Base-by-base conservation (phyloP, 306 rosid species). In the Hylodesmum podocarpum region DNA sequence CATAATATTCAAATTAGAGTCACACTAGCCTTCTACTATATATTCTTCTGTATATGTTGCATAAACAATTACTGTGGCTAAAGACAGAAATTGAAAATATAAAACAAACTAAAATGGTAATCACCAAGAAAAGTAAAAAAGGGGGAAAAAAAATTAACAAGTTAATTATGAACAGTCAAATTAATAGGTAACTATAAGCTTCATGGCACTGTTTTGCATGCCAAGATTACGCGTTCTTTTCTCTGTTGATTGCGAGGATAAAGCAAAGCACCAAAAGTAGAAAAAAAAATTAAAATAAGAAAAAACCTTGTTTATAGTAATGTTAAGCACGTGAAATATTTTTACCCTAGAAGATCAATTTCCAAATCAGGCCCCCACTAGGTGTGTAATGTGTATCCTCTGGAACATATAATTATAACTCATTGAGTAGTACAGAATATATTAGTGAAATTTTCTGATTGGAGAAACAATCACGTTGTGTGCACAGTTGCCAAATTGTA, bases 341-440 rank as follows among this genome's bases (percentile, higher is more conserved):
- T 80, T 80, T 22, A 65, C 83, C 83, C 75, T 29, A 11, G 49
- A 72, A 43, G 68, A 2, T 41, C 22, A 80, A 14, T 65, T 80
- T 53, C 79, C 79, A 51, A 51, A 72, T 72, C 24, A 73, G 57
- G 62, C 33, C 61, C 19, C 28, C 44, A 10, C 59, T 55, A 41
- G 41, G 73, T n/a, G 41, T 61, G 63, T 55, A 55, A 53, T 55
- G 63, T 78, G 66, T 44, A 25, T 31, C 49, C 11, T 59, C 57
- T 41, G 43, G 68, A 40, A 64, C 50, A 28, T 15, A 53, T 51
- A 61, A 62, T 34, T 33, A 33, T 70, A 71, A 77, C 54, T 41
- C 64, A 3, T 25, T 64, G 14, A 43, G 65, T 41, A 62, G 66
- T 70, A 19, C 34, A 68, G 5, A 57, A 59, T 31, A 59, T 13